Percentiles rank a stretch among this genome's conserved stretches.
Conservation (phyloP, 345 rosid species). For the Acer campestre region DNA sequence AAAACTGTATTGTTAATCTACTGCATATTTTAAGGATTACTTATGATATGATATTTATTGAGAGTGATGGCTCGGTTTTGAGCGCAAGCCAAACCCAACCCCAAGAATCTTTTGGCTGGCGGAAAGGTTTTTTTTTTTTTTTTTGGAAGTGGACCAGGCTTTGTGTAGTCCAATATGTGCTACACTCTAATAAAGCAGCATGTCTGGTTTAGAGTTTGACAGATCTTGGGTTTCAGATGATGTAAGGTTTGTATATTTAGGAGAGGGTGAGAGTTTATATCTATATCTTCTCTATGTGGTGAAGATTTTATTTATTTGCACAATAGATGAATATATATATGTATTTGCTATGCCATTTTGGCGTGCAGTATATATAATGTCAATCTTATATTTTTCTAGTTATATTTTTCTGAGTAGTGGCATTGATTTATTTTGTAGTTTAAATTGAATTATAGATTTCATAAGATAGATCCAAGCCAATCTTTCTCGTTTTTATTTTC, state of each 20-base stretch:
- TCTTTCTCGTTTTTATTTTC: not conserved
- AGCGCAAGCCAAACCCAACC: not conserved
- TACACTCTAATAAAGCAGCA: not conserved
- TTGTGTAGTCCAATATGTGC: not conserved
- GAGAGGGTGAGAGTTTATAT: not conserved
- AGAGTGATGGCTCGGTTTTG: not conserved
- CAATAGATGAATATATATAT: not conserved
- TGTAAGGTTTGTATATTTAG: not conserved
- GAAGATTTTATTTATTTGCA: not conserved
- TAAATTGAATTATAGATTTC: not conserved
- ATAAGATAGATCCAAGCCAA: not conserved
- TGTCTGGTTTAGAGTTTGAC: not conserved
- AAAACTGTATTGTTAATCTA: not conserved
- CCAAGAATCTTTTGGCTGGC: slow-evolving; percentile 5
- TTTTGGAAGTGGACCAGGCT: not conserved
- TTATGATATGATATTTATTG: not conserved
- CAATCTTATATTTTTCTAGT: not conserved
- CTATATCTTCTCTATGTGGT: not conserved
- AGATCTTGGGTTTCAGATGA: not conserved
- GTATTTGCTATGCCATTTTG: not conserved
- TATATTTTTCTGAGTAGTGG: not conserved
- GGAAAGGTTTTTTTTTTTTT: too few species aligned
- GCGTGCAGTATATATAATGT: not conserved
- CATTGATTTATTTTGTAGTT: not conserved
- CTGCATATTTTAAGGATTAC: not conserved